Conservation (phyloP, 129 eudicot species). For the Artemisia annua region DNA sequence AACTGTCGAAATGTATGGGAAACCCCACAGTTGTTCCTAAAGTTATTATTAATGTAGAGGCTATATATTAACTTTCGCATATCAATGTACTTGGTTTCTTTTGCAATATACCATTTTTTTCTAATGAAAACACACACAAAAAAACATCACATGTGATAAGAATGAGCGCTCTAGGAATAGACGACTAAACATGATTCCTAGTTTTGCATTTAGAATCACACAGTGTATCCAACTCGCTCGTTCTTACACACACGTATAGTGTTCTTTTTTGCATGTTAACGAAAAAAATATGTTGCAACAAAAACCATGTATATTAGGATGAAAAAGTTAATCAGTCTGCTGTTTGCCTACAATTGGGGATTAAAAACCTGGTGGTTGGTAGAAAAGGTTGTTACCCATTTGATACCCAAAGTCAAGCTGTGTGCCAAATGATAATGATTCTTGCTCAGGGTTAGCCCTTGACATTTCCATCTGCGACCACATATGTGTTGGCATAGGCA, state of each 20-base stretch:
- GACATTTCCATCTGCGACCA: conserved; percentile 16
- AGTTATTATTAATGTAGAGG: background rate
- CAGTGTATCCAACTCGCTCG: conserved; percentile 10
- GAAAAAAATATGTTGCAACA: conserved; percentile 14
- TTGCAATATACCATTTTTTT: conserved; percentile 14
- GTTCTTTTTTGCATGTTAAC: conserved; percentile 9
- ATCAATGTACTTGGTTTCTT: conserved; percentile 6
- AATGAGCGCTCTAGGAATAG: background rate
- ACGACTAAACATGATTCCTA: background rate
- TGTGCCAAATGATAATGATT: background rate
- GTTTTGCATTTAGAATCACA: conserved; percentile 1
- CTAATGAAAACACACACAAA: conserved; percentile 15
- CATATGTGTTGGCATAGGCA: conserved; percentile 9
- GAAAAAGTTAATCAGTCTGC: background rate
- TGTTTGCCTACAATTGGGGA: background rate
- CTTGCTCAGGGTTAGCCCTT: background rate
- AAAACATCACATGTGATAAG: background rate
- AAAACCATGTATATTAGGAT: conserved; percentile 1
- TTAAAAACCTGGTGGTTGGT: conserved; percentile 31
- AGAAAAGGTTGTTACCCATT: conserved; percentile 18
- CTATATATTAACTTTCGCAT: background rate
- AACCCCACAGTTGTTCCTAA: background rate
- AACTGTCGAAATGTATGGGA: background rate
- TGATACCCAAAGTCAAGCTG: conserved; percentile 21
- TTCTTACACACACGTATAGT: background rate